Percentiles rank a stretch among this genome's conserved stretches.
Evolutionary conservation across 2,329 filamentous ascomycete genomes (phyloP).

Genomic region (Fusarium siculi): DNA sequence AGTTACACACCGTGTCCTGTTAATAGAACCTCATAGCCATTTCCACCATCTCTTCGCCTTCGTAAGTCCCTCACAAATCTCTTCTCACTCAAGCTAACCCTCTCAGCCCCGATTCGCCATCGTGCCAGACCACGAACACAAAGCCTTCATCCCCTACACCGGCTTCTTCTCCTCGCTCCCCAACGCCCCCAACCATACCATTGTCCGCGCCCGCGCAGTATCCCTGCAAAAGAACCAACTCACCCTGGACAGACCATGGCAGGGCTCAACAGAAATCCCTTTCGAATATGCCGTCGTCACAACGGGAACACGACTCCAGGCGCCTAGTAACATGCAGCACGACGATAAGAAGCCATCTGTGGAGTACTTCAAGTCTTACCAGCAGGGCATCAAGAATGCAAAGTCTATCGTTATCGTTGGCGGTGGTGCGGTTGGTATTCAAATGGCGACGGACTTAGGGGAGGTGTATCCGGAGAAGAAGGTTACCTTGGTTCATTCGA

Average conservation of each 20-base stretch:
- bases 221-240: constrained; percentile 34
- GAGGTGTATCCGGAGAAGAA: constrained; percentile 41
- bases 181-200: constrained; percentile 32
- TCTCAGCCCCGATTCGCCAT: constrained; percentile 56
- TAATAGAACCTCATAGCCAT: constrained; percentile 63
- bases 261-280: constrained; percentile 35
- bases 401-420: constrained; percentile 41
- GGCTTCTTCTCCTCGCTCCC: constrained; percentile 33
- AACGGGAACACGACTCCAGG: constrained; percentile 37
- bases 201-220: constrained; percentile 31
- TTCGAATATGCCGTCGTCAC: constrained; percentile 42
- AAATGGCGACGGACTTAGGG: constrained; percentile 43
- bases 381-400: constrained; percentile 33
- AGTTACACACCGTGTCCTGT: constrained; percentile 43
- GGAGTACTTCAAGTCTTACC: constrained; percentile 38
- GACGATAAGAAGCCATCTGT: constrained; percentile 37
- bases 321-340: constrained; percentile 39
- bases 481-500: constrained; percentile 38
- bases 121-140: constrained; percentile 54
- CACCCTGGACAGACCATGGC: constrained; percentile 37
- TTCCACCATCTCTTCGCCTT: constrained; percentile 62
- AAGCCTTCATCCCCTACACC: constrained; percentile 61
- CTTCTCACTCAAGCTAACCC: not conserved
- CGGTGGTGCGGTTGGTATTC: constrained; percentile 40
- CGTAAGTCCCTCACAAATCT: constrained; percentile 16